phyloP scores from a whole-genome alignment of 306 rosid species.

The Castanea crenata region DNA sequence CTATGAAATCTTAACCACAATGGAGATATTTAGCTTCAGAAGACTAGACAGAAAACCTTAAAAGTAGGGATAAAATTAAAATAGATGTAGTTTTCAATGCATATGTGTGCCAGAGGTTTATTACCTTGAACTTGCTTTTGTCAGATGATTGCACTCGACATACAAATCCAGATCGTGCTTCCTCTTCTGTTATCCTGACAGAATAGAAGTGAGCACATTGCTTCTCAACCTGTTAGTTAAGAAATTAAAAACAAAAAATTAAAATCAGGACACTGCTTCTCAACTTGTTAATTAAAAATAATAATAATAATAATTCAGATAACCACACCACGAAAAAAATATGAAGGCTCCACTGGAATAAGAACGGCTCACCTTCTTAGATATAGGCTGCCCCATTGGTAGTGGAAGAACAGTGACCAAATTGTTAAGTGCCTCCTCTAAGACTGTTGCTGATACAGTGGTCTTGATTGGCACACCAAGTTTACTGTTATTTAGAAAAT shows the following conservation, averaged over 20 bases:
- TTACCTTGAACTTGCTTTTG: conserved; percentile 98
- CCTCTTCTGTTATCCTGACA: conserved; percentile 76
- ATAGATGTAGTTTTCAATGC: conserved; percentile 7
- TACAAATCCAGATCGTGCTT: conserved; percentile 82
- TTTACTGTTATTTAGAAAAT: conserved; percentile 54
- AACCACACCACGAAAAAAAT: conserved; percentile 1
- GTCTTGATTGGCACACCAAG: conserved; percentile 99
- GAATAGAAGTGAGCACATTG: conserved; percentile 96
- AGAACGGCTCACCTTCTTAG: conserved; percentile 57
- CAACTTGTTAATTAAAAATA: conserved; percentile 59
- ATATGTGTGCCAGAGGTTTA: conserved; percentile 11
- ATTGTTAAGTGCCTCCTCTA: conserved; percentile 96
- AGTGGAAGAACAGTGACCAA: conserved; percentile 65
- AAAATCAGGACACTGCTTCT: conserved; percentile 62
- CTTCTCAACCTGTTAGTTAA: conserved; percentile 81
- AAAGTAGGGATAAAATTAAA: conserved; percentile 4
- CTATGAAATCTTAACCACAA: not conserved
- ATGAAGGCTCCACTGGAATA: conserved; percentile 1
- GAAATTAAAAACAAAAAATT: not conserved
- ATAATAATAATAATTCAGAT: conserved; percentile 3
- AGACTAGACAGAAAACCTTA: conserved; percentile 3
- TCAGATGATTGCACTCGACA: conserved; percentile 93
- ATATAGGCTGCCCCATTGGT: conserved; percentile 56
- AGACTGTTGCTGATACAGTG: conserved; percentile 83
- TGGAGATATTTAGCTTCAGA: not conserved